A percentile compares a stretch with the other conserved stretches of the same genome.
Evolutionary conservation across 2,329 filamentous ascomycete genomes (phyloP).

Genomic region (Periconia macrospinosa): DNA sequence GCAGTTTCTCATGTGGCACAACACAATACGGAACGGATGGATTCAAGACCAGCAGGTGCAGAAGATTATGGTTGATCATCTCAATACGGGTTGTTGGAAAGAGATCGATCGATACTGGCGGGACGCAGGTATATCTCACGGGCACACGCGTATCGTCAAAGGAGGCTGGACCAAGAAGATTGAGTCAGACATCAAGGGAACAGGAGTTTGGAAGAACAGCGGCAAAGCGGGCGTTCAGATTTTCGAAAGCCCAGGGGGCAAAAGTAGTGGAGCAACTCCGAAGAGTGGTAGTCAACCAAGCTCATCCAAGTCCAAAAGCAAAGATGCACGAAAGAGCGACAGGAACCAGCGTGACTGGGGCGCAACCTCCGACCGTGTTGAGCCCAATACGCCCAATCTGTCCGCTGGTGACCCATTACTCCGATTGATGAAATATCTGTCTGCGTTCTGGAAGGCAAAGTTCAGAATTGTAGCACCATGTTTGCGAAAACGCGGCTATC

Average conservation of each 20-base stretch:
- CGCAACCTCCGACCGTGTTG: constrained; percentile 66
- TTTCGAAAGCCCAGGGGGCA: constrained; percentile 25
- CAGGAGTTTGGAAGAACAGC: constrained; percentile 43
- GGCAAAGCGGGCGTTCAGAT: constrained; percentile 44
- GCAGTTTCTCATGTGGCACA: constrained; percentile 85
- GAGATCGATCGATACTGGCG: constrained; percentile 47
- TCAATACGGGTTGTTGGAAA: constrained; percentile 38
- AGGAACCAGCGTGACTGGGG: constrained; percentile 69
- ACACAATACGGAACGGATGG: constrained; percentile 62
- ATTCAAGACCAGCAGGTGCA: constrained; percentile 39
- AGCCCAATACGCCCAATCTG: constrained; percentile 72
- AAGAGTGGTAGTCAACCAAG: constrained; percentile 10
- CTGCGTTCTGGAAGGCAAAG: constrained; percentile 83
- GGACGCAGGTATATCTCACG: constrained; percentile 85
- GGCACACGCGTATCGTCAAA: constrained; percentile 76
- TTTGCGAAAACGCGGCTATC: constrained; percentile 86
- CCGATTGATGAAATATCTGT: constrained; percentile 73
- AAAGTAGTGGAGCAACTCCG: constrained; percentile 15
- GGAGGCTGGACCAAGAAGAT: constrained; percentile 59
- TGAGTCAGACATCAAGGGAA: constrained; percentile 60
- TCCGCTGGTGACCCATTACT: constrained; percentile 82
- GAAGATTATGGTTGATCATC: constrained; percentile 28
- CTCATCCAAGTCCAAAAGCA: constrained; percentile 22
- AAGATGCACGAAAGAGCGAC: constrained; percentile 45
- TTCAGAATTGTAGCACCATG: constrained; percentile 79